A percentile compares a stretch with the other conserved stretches of the same genome.
Evolutionary conservation across 495 filamentous ascomycete species (phyloP).

Genomic region (Neurospora cerealis): DNA sequence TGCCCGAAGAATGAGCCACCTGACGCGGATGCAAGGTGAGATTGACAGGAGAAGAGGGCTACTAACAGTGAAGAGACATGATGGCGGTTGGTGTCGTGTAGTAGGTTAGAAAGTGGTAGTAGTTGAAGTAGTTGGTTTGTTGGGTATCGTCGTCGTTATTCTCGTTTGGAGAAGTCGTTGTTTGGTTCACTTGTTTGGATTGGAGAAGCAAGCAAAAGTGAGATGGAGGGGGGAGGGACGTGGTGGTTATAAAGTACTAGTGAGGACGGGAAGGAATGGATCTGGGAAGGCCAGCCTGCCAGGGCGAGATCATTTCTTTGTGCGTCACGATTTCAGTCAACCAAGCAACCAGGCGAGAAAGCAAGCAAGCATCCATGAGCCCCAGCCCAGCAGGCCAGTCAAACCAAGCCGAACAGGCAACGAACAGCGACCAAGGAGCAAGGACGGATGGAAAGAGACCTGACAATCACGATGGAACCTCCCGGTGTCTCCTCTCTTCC

Average conservation of each 20-base stretch:
- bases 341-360: not conserved
- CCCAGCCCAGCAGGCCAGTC: not conserved
- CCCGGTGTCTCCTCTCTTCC: not conserved
- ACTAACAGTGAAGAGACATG: constrained; percentile 53
- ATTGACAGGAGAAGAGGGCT: not conserved
- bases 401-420: not conserved
- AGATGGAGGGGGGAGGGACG: not conserved
- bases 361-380: not conserved
- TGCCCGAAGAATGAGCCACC: not conserved
- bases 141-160: not conserved
- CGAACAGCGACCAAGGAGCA: not conserved
- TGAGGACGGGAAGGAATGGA: constrained; percentile 1
- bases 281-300: not conserved
- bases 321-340: constrained; percentile 19
- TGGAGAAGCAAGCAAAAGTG: constrained; percentile 2
- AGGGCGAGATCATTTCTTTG: constrained; percentile 8
- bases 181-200: constrained; percentile 2
- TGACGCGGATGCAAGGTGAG: not conserved
- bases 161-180: not conserved
- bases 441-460: not conserved
- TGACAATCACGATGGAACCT: not conserved
- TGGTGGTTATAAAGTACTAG: constrained; percentile 10
- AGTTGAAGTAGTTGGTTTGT: not conserved
- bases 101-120: constrained; percentile 1
- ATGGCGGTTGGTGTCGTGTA: constrained; percentile 15